Percentiles rank a stretch among this genome's conserved stretches.
Evolutionary conservation across 768 basidiomycete species (phyloP).

Genomic region (Auricularia sp.): DNA sequence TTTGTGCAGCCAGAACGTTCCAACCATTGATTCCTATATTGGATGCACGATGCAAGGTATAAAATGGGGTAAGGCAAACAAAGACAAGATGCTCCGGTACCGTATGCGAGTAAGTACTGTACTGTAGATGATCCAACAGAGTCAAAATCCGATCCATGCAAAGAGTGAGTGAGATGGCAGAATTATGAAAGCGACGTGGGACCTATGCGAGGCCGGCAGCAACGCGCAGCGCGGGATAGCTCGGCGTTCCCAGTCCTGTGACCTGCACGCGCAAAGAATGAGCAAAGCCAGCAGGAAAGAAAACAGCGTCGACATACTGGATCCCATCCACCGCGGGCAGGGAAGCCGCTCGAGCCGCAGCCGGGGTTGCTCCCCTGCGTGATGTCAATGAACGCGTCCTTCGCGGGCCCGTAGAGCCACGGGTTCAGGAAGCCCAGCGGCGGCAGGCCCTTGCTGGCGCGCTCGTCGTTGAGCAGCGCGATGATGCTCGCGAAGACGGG

Average conservation of each 20-base stretch:
- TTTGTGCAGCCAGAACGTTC: too few relatives aligned
- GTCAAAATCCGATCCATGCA: too few relatives aligned
- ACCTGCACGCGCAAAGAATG: not conserved
- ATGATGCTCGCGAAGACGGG: slow-evolving; percentile 26
- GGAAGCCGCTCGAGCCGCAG: slow-evolving; percentile 14
- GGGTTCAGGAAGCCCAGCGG: slow-evolving; percentile 29
- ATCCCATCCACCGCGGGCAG: slow-evolving; percentile 12
- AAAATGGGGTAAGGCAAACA: too few relatives aligned
- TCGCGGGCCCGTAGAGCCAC: slow-evolving; percentile 20
- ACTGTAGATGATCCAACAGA: too few relatives aligned
- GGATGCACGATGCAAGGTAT: too few relatives aligned
- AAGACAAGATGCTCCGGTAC: not conserved
- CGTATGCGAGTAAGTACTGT: not conserved
- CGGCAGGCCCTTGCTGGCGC: slow-evolving; percentile 18
- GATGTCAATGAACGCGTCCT: slow-evolving; percentile 12
- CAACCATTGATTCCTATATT: too few relatives aligned
- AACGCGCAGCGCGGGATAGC: not conserved
- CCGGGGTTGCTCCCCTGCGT: slow-evolving; percentile 14
- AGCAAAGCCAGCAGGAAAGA: not conserved
- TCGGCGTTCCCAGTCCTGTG: not conserved
- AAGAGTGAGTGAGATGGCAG: too few relatives aligned
- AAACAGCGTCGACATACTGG: slow-evolving; percentile 2
- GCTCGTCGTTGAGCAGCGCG: slow-evolving; percentile 26
- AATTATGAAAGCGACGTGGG: too few relatives aligned
- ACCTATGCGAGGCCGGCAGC: not conserved